Evolutionary conservation across 75 land plant genomes (phyloP).

Genomic region (Cunninghamia lanceolata): DNA sequence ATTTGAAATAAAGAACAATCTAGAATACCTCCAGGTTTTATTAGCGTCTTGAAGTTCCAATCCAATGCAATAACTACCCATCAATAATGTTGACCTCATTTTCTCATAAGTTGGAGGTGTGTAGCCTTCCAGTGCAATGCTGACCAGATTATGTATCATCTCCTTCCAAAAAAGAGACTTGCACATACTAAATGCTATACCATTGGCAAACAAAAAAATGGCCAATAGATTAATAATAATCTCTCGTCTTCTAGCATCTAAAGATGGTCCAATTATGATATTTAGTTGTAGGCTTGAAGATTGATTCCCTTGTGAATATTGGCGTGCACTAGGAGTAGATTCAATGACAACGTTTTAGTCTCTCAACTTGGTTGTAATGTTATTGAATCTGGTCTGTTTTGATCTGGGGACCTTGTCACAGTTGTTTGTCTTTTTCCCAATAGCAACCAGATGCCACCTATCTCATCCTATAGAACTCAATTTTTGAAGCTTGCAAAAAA

Average conservation of each 20-base stretch:
- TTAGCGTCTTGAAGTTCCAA: neutral
- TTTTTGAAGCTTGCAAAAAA: neutral
- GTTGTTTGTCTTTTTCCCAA: neutral
- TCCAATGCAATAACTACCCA: neutral
- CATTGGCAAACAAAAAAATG: neutral
- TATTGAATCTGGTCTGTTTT: neutral
- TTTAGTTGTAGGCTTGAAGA: neutral
- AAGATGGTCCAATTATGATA: neutral
- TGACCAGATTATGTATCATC: neutral
- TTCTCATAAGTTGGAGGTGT: neutral
- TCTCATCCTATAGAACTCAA: neutral
- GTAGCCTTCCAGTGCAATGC: neutral
- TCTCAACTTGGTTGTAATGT: neutral
- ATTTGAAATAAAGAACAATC: neutral
- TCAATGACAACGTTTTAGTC: neutral
- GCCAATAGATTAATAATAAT: neutral
- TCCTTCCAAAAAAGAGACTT: neutral
- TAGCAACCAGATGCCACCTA: neutral
- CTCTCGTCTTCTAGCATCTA: neutral
- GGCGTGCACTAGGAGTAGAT: neutral
- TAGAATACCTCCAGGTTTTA: neutral
- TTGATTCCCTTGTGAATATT: neutral
- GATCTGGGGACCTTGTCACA: neutral
- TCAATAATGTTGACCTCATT: neutral
- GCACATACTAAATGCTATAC: neutral